Evolutionary conservation across 2,329 filamentous ascomycete species (phyloP), one percentile per base, ranked within the genome.

Genomic region (Clonostachys rosea): DNA sequence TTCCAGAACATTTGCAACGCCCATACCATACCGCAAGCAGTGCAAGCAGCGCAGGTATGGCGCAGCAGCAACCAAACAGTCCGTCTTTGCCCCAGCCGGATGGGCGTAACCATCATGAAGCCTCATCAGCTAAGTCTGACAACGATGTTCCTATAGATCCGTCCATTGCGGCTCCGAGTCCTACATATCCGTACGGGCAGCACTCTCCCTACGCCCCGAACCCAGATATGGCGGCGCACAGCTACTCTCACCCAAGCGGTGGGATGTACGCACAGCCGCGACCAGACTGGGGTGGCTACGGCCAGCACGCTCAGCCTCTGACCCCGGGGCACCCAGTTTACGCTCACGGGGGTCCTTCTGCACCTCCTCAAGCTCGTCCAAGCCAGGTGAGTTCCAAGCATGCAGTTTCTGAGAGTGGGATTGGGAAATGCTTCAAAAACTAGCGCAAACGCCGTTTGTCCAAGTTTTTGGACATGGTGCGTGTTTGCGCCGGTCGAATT

Each of bases 111-210:
- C 83, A 87, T 85, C 86, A 86, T 84, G 86, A 85, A 76, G 79
- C 81, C 75, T 77, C 80, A 69, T 78, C 83, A 79, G 80, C 86
- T 74, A 91, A 90, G 73, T 95, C 91, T 96, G 89, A 96, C 90
- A 82, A 81, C 82, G 86, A 90, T 84, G 84, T 95, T 78, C 90
- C 90, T 86, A 91, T 95, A 96, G 92, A 96, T 95, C 91, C 91
- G 64, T 95, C 91, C 69, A 96, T 96, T 68, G 88, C 91, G 70
- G 86, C 89, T 61, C 88, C 90, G 64, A 96, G 90, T 78, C 91
- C 92, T 51, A 91, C 89, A 60, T 96, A 95, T 67, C 81, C 89
- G 59, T 87, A 90, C 60, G 74, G 78, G 52, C 84, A 87, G 66
- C 95, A 95, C 69, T 92, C 91, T 58, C 89, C 91, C 35, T 96